Conservation (phyloP, 2,329 filamentous ascomycete genomes). For the Penicillium sclerotigenum region DNA sequence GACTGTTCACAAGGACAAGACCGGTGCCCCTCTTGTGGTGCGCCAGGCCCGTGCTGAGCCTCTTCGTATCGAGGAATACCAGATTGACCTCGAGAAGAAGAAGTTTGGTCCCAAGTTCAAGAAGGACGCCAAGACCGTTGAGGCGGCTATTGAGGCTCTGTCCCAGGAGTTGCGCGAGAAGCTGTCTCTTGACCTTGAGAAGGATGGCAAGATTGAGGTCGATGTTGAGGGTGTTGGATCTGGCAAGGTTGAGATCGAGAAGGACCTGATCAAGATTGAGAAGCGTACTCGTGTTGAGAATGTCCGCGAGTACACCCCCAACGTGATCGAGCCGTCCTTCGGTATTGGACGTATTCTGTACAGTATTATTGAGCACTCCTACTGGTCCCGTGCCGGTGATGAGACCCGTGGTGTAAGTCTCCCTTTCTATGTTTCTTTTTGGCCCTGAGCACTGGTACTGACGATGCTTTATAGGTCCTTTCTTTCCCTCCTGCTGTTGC, state of each 20-base stretch:
- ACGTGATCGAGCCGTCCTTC: constrained; percentile 96
- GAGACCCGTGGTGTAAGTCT: constrained; percentile 79
- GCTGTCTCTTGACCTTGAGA: constrained; percentile 69
- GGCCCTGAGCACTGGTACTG: neutral
- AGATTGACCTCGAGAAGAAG: constrained; percentile 87
- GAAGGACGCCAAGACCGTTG: constrained; percentile 84
- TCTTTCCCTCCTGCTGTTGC: constrained; percentile 75
- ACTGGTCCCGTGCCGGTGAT: constrained; percentile 83
- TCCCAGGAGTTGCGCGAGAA: constrained; percentile 79
- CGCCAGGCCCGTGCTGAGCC: constrained; percentile 78
- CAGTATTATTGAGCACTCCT: constrained; percentile 87
- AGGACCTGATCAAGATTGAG: constrained; percentile 79
- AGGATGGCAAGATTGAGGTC: constrained; percentile 71
- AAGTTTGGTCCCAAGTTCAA: constrained; percentile 94
- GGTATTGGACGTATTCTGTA: constrained; percentile 95
- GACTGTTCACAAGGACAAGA: constrained; percentile 88
- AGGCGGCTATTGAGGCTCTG: constrained; percentile 71
- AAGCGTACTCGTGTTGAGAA: constrained; percentile 79
- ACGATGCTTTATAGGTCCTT: constrained; percentile 52
- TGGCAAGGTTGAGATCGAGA: constrained; percentile 74
- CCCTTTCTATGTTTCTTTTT: neutral
- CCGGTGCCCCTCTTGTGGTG: constrained; percentile 79
- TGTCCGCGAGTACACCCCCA: constrained; percentile 85
- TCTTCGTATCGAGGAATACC: constrained; percentile 78
- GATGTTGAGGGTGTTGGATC: constrained; percentile 65